Percentiles rank a stretch among this genome's conserved stretches.
Evolutionary conservation across 176 grass and related monocot species (phyloP).

Genomic region (Oryza nivara): DNA sequence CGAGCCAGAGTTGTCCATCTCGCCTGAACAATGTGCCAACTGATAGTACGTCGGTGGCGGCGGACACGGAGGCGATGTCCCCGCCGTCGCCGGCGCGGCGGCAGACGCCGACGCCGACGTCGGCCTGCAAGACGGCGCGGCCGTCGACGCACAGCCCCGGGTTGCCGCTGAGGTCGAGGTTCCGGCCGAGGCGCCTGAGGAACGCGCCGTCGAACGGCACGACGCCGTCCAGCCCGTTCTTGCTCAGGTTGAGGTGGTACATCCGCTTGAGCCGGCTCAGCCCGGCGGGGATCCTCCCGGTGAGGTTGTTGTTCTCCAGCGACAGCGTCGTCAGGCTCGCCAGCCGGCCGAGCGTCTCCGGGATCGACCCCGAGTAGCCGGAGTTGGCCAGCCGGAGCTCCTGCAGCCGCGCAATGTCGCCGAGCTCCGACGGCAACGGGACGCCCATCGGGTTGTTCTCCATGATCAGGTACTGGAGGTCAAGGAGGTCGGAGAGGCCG

Average conservation of each 20-base stretch:
- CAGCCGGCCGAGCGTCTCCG: conserved; percentile 60
- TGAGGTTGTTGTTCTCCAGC: conserved; percentile 86
- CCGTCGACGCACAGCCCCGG: conserved; percentile 71
- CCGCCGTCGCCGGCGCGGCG: background rate
- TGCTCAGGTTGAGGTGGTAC: conserved; percentile 97
- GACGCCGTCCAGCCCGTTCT: conserved; percentile 73
- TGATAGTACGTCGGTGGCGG: background rate
- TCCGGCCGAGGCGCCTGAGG: conserved; percentile 68
- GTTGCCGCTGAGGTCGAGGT: conserved; percentile 92
- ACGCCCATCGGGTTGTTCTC: conserved; percentile 85
- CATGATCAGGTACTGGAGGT: conserved; percentile 95
- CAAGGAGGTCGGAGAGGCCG: conserved; percentile 59
- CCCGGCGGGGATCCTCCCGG: conserved; percentile 68
- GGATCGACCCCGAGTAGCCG: conserved; percentile 76
- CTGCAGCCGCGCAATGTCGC: conserved; percentile 67
- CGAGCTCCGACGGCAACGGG: conserved; percentile 56
- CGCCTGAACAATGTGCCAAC: background rate
- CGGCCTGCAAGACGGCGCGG: conserved; percentile 42
- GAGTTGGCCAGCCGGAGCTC: conserved; percentile 95
- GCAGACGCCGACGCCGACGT: conserved; percentile 64
- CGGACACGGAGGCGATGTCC: background rate
- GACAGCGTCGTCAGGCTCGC: conserved; percentile 82
- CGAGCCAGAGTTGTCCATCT: background rate
- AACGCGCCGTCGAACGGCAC: conserved; percentile 67
- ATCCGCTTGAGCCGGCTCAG: conserved; percentile 71